Evolutionary conservation across 2,329 filamentous ascomycete species (phyloP).

Genomic region (Calcarisporium arbuscula): DNA sequence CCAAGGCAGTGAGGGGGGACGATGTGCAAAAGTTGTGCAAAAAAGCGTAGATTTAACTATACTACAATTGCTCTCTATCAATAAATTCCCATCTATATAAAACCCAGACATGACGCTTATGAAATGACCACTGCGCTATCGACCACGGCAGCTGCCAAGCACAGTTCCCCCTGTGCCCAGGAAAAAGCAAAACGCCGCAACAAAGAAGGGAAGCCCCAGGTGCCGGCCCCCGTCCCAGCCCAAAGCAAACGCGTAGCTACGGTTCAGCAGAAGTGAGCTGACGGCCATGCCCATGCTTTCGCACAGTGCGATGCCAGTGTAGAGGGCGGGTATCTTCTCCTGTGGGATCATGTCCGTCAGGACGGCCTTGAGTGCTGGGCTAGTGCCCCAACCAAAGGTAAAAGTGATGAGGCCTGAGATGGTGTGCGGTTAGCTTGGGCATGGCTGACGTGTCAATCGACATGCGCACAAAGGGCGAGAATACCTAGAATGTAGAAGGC

Average conservation of each 20-base stretch:
- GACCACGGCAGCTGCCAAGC: background rate
- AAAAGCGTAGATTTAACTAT: too few relatives aligned
- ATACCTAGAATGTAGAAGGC: background rate
- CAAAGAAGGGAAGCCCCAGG: background rate
- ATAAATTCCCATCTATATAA: background rate
- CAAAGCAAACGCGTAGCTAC: background rate
- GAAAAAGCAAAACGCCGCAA: slow-evolving; percentile 1
- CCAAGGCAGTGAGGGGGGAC: too few relatives aligned
- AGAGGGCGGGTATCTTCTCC: slow-evolving; percentile 1
- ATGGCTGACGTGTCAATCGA: too few relatives aligned
- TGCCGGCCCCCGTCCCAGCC: background rate
- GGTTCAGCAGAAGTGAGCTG: background rate
- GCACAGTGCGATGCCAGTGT: background rate
- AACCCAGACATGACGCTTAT: background rate
- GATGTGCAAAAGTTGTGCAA: too few relatives aligned
- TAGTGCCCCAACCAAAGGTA: slow-evolving; percentile 1
- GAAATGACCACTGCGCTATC: background rate
- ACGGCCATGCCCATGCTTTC: background rate
- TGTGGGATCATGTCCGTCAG: background rate
- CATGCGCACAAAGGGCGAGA: background rate
- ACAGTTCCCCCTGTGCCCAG: background rate
- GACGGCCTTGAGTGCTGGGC: background rate
- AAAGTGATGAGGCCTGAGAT: background rate
- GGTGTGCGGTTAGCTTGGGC: background rate
- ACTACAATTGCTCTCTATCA: too few relatives aligned